These are phyloP conservation scores for Cercophora sp. DNA, from an alignment of 495 filamentous ascomycete genomes.

Conservation along the genomic window DNA sequence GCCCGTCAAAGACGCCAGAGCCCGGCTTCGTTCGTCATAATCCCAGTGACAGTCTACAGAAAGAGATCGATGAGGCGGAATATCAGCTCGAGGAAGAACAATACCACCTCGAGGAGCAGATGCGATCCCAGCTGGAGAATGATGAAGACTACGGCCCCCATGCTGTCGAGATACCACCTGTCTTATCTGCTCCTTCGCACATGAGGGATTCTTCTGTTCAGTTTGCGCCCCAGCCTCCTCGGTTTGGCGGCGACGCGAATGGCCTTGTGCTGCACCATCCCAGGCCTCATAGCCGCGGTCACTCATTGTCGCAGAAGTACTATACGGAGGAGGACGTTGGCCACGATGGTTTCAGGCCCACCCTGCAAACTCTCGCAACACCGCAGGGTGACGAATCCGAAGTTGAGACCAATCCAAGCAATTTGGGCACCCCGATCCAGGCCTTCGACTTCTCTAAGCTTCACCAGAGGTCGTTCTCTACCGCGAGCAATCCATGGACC, in stretches of 20 bases:
- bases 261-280: slow-evolving; percentile 56
- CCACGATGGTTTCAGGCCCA: slow-evolving; percentile 32
- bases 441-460: slow-evolving; percentile 35
- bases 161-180: slow-evolving; percentile 27
- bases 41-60: slow-evolving; percentile 61
- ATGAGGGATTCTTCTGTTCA: slow-evolving; percentile 38
- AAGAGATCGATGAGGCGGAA: slow-evolving; percentile 80
- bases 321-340: slow-evolving; percentile 44
- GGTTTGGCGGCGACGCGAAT: slow-evolving; percentile 42
- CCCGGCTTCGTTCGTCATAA: slow-evolving; percentile 40
- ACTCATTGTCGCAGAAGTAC: slow-evolving; percentile 52
- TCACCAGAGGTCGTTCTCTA: slow-evolving; percentile 41
- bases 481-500: slow-evolving; percentile 49
- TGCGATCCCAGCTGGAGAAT: slow-evolving; percentile 66
- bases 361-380: slow-evolving; percentile 24
- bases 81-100: slow-evolving; percentile 65
- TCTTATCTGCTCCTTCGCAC: slow-evolving; percentile 26
- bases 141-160: slow-evolving; percentile 58
- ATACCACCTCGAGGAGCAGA: slow-evolving; percentile 73
- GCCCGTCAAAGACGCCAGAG: slow-evolving; percentile 46
- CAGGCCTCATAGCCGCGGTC: slow-evolving; percentile 56
- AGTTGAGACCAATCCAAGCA: slow-evolving; percentile 72
- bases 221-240: slow-evolving; percentile 35
- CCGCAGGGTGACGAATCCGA: slow-evolving; percentile 57
- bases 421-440: slow-evolving; percentile 59